phyloP scores from a whole-genome alignment of 2,329 filamentous ascomycete genomes.

The Didymosphaeria variabile region DNA sequence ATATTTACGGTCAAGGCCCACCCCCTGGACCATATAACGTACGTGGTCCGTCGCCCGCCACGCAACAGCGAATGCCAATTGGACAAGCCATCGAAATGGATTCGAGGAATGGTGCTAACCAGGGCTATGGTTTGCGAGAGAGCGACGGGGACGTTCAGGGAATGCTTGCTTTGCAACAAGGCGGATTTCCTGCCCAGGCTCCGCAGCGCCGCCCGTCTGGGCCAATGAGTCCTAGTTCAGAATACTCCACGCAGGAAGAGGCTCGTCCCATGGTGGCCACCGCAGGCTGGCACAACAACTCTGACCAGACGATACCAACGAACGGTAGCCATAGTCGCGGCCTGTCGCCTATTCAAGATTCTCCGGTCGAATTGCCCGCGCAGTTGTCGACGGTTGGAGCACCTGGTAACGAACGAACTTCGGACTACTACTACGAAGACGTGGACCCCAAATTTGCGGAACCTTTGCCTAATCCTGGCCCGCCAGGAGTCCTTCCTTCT shows the following conservation, averaged over 20 bases:
- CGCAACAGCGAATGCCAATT: constrained; percentile 53
- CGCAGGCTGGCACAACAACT: constrained; percentile 49
- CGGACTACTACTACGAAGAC: constrained; percentile 91
- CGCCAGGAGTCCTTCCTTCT: constrained; percentile 40
- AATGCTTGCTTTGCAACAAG: constrained; percentile 76
- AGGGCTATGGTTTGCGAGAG: constrained; percentile 60
- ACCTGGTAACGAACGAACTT: constrained; percentile 45
- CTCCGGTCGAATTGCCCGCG: constrained; percentile 45
- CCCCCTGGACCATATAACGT: constrained; percentile 54
- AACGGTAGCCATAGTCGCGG: constrained; percentile 44
- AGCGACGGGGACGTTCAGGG: constrained; percentile 77
- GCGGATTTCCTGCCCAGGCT: constrained; percentile 39
- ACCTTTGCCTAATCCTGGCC: constrained; percentile 37
- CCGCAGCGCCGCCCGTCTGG: constrained; percentile 38
- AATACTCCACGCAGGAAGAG: constrained; percentile 79
- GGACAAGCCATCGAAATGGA: constrained; percentile 85
- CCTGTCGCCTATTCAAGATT: constrained; percentile 52
- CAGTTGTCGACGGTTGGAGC: constrained; percentile 38
- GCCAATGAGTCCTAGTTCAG: constrained; percentile 68
- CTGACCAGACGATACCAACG: constrained; percentile 36
- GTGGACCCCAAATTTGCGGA: constrained; percentile 86
- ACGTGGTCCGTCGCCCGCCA: constrained; percentile 68
- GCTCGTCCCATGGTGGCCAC: constrained; percentile 50
- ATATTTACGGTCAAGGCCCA: constrained; percentile 48
- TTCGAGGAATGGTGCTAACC: constrained; percentile 55